phyloP scores from a whole-genome alignment of 805 yeast genomes.

The Dipodascus albidus region DNA sequence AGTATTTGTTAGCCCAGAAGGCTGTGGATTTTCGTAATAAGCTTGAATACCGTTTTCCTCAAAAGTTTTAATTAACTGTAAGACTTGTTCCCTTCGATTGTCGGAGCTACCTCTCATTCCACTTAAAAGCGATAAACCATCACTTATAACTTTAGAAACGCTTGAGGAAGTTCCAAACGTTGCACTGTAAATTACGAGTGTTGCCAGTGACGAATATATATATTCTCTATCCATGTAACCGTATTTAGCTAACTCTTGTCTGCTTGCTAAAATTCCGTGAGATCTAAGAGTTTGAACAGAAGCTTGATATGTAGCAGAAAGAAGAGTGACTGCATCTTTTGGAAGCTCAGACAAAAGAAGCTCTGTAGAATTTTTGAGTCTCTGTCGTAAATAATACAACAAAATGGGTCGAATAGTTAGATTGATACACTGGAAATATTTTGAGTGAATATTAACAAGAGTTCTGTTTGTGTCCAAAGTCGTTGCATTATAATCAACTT shows the following conservation, averaged over 20 bases:
- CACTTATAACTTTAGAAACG: neutral
- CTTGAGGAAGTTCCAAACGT: conserved; percentile 10
- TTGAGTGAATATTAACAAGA: conserved; percentile 14
- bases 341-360: conserved; percentile 10
- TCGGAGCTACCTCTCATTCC: neutral
- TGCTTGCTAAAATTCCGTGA: conserved; percentile 4
- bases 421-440: conserved; percentile 17
- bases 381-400: conserved; percentile 14
- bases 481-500: conserved; percentile 9
- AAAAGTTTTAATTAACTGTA: neutral
- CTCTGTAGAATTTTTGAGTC: conserved; percentile 8
- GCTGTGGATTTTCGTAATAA: neutral
- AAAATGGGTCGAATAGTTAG: conserved; percentile 16
- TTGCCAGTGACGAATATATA: conserved; percentile 16
- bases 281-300: conserved; percentile 14
- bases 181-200: conserved; percentile 13
- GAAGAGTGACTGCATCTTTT: conserved; percentile 9
- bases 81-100: neutral
- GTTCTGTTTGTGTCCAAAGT: conserved; percentile 10
- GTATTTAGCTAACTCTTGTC: conserved; percentile 9
- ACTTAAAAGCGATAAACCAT: neutral
- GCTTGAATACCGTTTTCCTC: neutral
- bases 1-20: neutral
- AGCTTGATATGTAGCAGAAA: conserved; percentile 16
- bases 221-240: conserved; percentile 19